A percentile compares a stretch with the other conserved stretches of the same genome.
Conservation (phyloP, 202 grass and related monocot genomes). For the Musa balbisiana region DNA sequence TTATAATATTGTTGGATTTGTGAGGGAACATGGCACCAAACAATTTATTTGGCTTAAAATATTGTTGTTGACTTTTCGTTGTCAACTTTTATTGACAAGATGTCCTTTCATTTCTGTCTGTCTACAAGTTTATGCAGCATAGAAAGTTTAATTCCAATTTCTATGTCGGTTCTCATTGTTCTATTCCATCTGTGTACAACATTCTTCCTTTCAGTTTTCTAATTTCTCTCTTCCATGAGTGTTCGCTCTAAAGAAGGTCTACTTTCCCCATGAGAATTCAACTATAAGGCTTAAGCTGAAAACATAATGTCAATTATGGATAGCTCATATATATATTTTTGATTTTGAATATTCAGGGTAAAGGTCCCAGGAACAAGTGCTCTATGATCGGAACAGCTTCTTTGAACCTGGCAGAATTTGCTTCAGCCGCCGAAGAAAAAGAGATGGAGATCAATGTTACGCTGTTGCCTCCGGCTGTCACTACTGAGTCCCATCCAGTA, state of each 20-base stretch:
- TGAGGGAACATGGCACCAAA: too few relatives aligned
- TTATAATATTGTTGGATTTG: too few relatives aligned
- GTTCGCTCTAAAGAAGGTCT: not conserved
- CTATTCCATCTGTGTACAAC: not conserved
- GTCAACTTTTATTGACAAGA: not conserved
- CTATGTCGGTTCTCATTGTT: not conserved
- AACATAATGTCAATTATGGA: too few relatives aligned
- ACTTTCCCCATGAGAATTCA: not conserved
- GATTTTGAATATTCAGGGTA: slow-evolving; percentile 15
- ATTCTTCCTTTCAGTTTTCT: not conserved
- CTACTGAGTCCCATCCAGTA: slow-evolving; percentile 36
- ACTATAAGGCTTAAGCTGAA: not conserved
- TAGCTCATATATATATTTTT: too few relatives aligned
- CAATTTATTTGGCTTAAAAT: too few relatives aligned
- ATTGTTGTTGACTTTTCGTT: too few relatives aligned
- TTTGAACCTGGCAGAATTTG: slow-evolving; percentile 64
- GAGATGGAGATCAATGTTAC: slow-evolving; percentile 60
- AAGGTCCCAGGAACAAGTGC: slow-evolving; percentile 63
- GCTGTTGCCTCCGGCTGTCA: slow-evolving; percentile 30
- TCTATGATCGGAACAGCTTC: slow-evolving; percentile 49
- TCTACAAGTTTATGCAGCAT: not conserved
- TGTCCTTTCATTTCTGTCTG: not conserved
- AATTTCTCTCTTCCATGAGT: not conserved
- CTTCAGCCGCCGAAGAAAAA: slow-evolving; percentile 42
- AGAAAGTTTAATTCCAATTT: not conserved